Percentiles rank a stretch among this genome's conserved stretches.
Evolutionary conservation across 2,329 filamentous ascomycete species (phyloP).

Genomic region (Verticillium zaregamsianum): DNA sequence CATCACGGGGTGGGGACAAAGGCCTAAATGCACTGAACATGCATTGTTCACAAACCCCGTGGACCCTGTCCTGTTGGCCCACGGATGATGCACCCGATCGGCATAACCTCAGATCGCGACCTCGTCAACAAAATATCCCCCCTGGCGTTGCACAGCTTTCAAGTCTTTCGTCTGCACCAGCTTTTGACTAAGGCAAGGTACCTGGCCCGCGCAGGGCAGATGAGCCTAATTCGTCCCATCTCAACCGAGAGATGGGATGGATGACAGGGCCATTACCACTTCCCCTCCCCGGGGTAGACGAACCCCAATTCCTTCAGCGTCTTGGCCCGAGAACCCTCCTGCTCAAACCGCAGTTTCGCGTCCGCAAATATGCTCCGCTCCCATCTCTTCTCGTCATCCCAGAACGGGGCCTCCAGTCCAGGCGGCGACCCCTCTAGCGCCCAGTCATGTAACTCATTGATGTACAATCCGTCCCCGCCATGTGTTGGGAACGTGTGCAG

Average conservation of each 20-base stretch:
- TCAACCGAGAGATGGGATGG: neutral
- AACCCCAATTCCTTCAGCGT: slow-evolving; percentile 42
- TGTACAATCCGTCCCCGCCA: slow-evolving; percentile 62
- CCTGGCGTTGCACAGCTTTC: neutral
- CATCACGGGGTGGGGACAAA: neutral
- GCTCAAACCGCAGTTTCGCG: slow-evolving; percentile 69
- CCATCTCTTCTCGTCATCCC: slow-evolving; percentile 71
- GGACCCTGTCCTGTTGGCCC: neutral
- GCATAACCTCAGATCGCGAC: neutral
- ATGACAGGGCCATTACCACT: neutral
- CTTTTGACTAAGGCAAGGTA: neutral
- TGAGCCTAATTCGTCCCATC: neutral
- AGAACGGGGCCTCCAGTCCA: slow-evolving; percentile 64
- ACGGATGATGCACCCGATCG: neutral
- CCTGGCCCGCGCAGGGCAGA: neutral
- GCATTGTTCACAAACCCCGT: neutral
- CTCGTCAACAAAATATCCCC: neutral
- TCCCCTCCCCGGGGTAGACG: slow-evolving; percentile 9
- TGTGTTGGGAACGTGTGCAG: slow-evolving; percentile 41
- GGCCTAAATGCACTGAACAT: neutral
- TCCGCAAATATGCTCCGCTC: slow-evolving; percentile 62
- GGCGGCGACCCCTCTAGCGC: slow-evolving; percentile 39
- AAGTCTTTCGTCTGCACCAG: neutral
- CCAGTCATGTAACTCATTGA: slow-evolving; percentile 66
- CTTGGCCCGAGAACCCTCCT: slow-evolving; percentile 55